Evolutionary conservation across 768 basidiomycete species (phyloP).

Genomic region (Suillus subaureus): DNA sequence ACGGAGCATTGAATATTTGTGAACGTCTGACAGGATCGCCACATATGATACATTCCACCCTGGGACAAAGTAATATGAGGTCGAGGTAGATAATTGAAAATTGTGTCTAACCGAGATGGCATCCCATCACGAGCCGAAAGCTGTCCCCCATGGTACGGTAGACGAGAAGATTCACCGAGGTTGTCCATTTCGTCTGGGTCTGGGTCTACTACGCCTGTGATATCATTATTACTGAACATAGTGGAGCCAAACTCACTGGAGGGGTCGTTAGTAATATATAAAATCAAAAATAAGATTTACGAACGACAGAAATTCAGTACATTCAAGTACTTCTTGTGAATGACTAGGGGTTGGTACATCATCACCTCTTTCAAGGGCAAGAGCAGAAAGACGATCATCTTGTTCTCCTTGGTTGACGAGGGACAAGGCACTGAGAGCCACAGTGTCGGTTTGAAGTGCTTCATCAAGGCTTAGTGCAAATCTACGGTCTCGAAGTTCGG

Average conservation of each 20-base stretch:
- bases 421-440: slow-evolving; percentile 32
- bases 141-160: background rate
- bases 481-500: slow-evolving; percentile 37
- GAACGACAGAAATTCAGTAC: background rate
- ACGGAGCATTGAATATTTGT: slow-evolving; percentile 41
- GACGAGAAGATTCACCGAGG: background rate
- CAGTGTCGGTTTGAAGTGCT: slow-evolving; percentile 40
- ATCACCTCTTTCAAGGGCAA: slow-evolving; percentile 37
- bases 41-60: slow-evolving; percentile 45
- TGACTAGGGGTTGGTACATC: slow-evolving; percentile 20
- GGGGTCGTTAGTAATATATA: background rate
- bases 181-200: background rate
- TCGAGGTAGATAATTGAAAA: too few species aligned
- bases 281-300: background rate
- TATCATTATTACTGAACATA: slow-evolving; percentile 1
- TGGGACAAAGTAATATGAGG: slow-evolving; percentile 10
- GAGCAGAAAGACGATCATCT: slow-evolving; percentile 46
- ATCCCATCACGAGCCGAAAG: background rate
- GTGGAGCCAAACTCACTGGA: slow-evolving; percentile 5
- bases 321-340: slow-evolving; percentile 19
- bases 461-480: slow-evolving; percentile 46
- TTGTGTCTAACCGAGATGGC: background rate
- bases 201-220: background rate
- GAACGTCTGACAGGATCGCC: slow-evolving; percentile 31
- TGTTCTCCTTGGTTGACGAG: slow-evolving; percentile 39